Percentiles rank a stretch among this genome's conserved stretches.
Conservation (phyloP, 305 asterid genomes). For the Rubia tinctorum region DNA sequence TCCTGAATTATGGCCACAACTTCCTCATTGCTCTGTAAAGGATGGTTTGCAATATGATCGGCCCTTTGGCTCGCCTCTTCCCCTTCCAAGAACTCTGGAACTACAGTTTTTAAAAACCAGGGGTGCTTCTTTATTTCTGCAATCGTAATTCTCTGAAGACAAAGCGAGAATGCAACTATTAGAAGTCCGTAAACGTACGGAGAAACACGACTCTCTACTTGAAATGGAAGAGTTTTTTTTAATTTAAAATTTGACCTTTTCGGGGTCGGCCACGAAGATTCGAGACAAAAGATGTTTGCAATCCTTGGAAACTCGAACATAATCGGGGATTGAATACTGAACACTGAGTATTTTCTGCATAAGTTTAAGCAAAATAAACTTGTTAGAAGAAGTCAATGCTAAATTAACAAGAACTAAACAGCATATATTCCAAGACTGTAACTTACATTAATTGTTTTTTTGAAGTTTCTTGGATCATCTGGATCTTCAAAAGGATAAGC, state of each 20-base stretch:
- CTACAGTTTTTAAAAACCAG: slow-evolving; percentile 63
- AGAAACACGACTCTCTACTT: not conserved
- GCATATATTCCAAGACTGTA: not conserved
- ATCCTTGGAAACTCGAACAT: slow-evolving; percentile 66
- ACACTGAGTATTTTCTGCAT: slow-evolving; percentile 73
- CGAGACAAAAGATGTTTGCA: slow-evolving; percentile 71
- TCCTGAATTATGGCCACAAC: slow-evolving; percentile 59
- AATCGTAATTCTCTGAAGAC: slow-evolving; percentile 66
- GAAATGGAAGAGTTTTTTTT: not conserved
- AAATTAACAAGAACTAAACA: not conserved
- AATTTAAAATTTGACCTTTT: slow-evolving; percentile 38
- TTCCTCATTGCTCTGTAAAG: slow-evolving; percentile 55
- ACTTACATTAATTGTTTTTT: slow-evolving; percentile 71
- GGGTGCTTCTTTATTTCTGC: slow-evolving; percentile 73
- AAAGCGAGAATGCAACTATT: not conserved
- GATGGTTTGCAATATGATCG: slow-evolving; percentile 11
- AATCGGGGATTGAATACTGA: slow-evolving; percentile 78
- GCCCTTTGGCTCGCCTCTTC: slow-evolving; percentile 31
- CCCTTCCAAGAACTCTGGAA: slow-evolving; percentile 42
- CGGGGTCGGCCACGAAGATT: slow-evolving; percentile 72
- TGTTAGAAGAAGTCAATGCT: slow-evolving; percentile 12
- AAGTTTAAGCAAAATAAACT: not conserved
- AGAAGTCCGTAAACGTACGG: not conserved
- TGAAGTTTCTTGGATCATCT: slow-evolving; percentile 82
- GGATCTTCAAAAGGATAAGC: slow-evolving; percentile 91